Evolutionary conservation across 2,329 filamentous ascomycete species (phyloP), one percentile per base, ranked within the genome.

Genomic region (Alternaria infectoria): DNA sequence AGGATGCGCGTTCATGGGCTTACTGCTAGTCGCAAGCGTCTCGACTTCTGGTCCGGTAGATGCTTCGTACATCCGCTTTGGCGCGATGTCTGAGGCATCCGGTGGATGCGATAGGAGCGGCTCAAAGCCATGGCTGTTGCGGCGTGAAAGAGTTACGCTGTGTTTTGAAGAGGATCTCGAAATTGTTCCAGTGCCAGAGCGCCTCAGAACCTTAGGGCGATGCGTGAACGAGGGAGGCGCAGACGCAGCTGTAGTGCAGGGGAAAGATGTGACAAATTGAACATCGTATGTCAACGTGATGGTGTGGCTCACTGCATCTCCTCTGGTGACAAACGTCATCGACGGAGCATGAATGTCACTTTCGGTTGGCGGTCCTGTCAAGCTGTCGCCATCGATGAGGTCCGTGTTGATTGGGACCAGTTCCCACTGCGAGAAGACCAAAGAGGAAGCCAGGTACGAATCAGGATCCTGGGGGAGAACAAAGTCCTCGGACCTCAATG

Each of bases 201-300:
- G 70, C 46, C 73, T 74, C 3, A 73, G 57, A 13, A 75, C 64
- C 21, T 70, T 69, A 10, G 72, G 74, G 11, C 69, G 61, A 51
- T 65, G 70, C 19, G 59, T 55, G 26, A 28, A 28, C 4, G 65
- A 68, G n/a, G 64, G 26, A 23, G 70, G 64, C 7, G 70, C 67
- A 12, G 70, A 64, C 12, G 71, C 62, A 13, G 85, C 84, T 11
- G 83, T 79, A 7, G 79, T 81, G 70, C 86, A 89, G 17, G 84
- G 85, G 69, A 85, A 85, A 2, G 86, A 85, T 1, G 85, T 82
- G 46, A 89, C 77, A 69, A 88, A 88, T 26, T 84, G 81, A 13
- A 86, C 81, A 61, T 87, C 85, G 71, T 86, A 81, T 15, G 75
- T 78, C 25, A 88, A 74, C 1, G 82, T 69, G n/a, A 80, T 59